phyloP scores from a whole-genome alignment of 2,329 filamentous ascomycete species.

The Phoma herbarum region DNA sequence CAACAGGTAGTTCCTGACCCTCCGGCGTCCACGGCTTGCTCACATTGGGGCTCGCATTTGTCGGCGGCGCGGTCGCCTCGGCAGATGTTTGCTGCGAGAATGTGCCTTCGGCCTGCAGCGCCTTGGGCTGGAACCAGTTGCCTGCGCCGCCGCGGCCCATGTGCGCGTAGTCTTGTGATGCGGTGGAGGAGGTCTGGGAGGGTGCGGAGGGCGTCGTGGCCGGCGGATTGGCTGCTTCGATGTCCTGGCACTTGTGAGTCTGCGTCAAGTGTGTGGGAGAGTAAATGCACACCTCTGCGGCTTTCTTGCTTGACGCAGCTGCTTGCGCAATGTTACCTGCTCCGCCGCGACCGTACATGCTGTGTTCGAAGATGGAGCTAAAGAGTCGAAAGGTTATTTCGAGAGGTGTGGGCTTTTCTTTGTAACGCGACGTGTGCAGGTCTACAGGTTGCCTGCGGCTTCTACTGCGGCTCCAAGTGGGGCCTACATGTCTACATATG shows the following conservation, averaged over 20 bases:
- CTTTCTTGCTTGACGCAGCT: conserved; percentile 43
- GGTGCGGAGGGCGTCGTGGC: conserved; percentile 26
- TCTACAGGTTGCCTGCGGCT: background rate
- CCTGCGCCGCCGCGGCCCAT: conserved; percentile 58
- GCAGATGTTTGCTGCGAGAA: conserved; percentile 40
- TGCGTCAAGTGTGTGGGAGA: background rate
- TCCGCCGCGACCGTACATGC: conserved; percentile 55
- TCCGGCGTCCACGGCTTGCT: conserved; percentile 50
- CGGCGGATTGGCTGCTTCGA: conserved; percentile 50
- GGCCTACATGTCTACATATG: conserved; percentile 9
- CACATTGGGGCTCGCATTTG: conserved; percentile 36
- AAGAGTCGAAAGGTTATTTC: background rate
- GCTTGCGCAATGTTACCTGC: conserved; percentile 56
- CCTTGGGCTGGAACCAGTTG: conserved; percentile 57
- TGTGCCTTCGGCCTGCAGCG: conserved; percentile 51
- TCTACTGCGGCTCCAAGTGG: conserved; percentile 27
- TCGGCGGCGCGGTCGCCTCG: conserved; percentile 43
- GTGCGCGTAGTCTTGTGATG: conserved; percentile 54
- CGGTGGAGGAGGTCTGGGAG: conserved; percentile 24
- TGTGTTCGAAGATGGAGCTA: conserved; percentile 13
- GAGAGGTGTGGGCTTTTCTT: background rate
- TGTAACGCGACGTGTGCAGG: background rate
- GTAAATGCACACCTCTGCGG: conserved; percentile 36
- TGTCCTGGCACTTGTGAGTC: conserved; percentile 38
- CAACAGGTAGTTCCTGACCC: conserved; percentile 46